A percentile compares a stretch with the other conserved stretches of the same genome.
Conservation (phyloP, 179 eudicot genomes). For the Spinacia oleracea region DNA sequence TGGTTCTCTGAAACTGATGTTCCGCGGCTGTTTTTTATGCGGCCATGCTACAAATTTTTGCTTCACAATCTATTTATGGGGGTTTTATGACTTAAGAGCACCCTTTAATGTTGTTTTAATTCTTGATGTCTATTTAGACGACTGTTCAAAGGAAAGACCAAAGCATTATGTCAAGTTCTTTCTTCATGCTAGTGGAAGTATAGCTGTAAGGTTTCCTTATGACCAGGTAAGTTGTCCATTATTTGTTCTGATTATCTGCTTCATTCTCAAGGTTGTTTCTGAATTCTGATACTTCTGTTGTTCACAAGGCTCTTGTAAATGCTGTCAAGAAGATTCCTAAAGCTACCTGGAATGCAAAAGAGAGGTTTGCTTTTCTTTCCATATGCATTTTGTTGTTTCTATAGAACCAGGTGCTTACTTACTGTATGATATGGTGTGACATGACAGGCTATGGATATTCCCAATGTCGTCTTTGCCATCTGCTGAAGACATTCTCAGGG, state of each 20-base stretch:
- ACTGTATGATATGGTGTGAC: slow-evolving; percentile 23
- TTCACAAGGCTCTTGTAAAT: slow-evolving; percentile 57
- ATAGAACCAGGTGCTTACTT: slow-evolving; percentile 11
- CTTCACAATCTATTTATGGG: neutral
- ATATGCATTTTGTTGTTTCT: slow-evolving; percentile 7
- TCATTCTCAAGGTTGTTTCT: slow-evolving; percentile 18
- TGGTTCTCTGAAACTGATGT: slow-evolving; percentile 5
- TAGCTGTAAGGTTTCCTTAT: slow-evolving; percentile 82
- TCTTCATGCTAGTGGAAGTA: slow-evolving; percentile 81
- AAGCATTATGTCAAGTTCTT: slow-evolving; percentile 62
- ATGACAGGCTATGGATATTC: slow-evolving; percentile 85
- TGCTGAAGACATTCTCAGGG: slow-evolving; percentile 72
- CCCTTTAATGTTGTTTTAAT: neutral
- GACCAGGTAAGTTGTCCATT: slow-evolving; percentile 51
- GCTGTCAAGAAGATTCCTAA: slow-evolving; percentile 75
- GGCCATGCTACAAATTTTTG: neutral
- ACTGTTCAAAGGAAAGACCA: slow-evolving; percentile 45
- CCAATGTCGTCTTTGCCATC: slow-evolving; percentile 67
- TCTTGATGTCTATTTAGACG: slow-evolving; percentile 34
- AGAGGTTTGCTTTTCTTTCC: slow-evolving; percentile 53
- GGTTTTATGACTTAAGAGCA: neutral
- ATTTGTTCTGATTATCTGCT: slow-evolving; percentile 12
- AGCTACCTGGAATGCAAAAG: slow-evolving; percentile 89
- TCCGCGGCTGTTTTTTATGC: neutral
- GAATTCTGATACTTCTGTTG: slow-evolving; percentile 18